Evolutionary conservation across 2,329 filamentous ascomycete genomes (phyloP).

Genomic region (Escovopsis weberi): DNA sequence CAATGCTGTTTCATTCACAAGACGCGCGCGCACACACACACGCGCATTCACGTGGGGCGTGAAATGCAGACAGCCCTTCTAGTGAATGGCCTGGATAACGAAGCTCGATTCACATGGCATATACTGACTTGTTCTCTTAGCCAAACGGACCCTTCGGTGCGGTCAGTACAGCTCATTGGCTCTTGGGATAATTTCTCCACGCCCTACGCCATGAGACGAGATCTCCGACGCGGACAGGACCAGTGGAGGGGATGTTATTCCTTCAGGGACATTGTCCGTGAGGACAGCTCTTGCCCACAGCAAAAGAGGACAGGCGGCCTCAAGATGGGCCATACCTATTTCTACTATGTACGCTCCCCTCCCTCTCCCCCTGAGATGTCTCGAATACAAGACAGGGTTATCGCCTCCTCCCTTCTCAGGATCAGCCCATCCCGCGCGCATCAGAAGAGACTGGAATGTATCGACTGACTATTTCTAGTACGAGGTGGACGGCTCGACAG

Average conservation of each 20-base stretch:
- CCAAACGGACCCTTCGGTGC: constrained; percentile 44
- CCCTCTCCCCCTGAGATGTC: neutral
- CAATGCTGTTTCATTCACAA: no score
- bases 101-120: no score
- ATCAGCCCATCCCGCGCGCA: neutral
- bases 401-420: no score
- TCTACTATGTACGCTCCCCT: constrained; percentile 60
- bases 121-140: constrained; percentile 23
- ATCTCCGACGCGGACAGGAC: constrained; percentile 55
- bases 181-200: constrained; percentile 91
- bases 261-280: constrained; percentile 74
- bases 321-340: constrained; percentile 87
- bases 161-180: constrained; percentile 66
- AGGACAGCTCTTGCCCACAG: constrained; percentile 42
- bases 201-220: constrained; percentile 67
- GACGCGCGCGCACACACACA: no score
- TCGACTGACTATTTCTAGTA: constrained; percentile 33
- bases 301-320: constrained; percentile 58
- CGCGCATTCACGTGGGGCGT: no score
- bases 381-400: no score
- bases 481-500: constrained; percentile 62
- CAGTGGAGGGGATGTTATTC: constrained; percentile 81
- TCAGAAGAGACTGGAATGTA: neutral
- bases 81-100: no score
- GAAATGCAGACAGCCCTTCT: no score